Percentiles rank a stretch among this genome's conserved stretches.
Conservation (phyloP, 805 yeast species). For the Starmerella apis region DNA sequence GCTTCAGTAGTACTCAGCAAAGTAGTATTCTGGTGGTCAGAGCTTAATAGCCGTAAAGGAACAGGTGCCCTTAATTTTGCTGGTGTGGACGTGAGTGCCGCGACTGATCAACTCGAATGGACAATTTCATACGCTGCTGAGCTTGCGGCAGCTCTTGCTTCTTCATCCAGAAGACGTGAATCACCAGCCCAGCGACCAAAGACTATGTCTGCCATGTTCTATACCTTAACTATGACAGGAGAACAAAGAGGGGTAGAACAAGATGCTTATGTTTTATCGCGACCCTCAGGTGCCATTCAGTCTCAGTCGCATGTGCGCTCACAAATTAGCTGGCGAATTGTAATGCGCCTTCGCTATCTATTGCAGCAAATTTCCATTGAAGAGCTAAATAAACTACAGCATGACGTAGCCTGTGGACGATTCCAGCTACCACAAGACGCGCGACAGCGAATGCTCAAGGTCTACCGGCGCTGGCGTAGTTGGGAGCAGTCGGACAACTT, state of each 20-base stretch:
- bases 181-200: background rate
- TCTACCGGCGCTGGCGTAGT: slow-evolving; percentile 72
- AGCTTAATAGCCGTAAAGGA: slow-evolving; percentile 9
- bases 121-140: slow-evolving; percentile 8
- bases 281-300: slow-evolving; percentile 73
- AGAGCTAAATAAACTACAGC: slow-evolving; percentile 38
- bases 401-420: slow-evolving; percentile 28
- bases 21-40: slow-evolving; percentile 32
- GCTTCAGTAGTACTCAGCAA: slow-evolving; percentile 27
- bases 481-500: slow-evolving; percentile 53
- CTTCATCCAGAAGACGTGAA: background rate
- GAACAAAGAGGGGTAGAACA: slow-evolving; percentile 48
- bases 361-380: slow-evolving; percentile 41
- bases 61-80: slow-evolving; percentile 20
- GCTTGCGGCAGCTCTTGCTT: slow-evolving; percentile 2
- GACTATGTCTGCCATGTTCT: slow-evolving; percentile 12
- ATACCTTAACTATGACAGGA: slow-evolving; percentile 34
- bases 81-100: slow-evolving; percentile 18
- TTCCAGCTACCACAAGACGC: slow-evolving; percentile 47
- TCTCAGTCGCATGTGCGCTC: slow-evolving; percentile 66
- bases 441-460: slow-evolving; percentile 42
- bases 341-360: slow-evolving; percentile 69
- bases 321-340: slow-evolving; percentile 77
- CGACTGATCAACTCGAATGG: slow-evolving; percentile 21
- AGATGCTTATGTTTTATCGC: slow-evolving; percentile 83